Percentiles rank a stretch among this genome's conserved stretches.
Conservation (phyloP, 1,284 basidiomycete species). For the Marasmius sp. region DNA sequence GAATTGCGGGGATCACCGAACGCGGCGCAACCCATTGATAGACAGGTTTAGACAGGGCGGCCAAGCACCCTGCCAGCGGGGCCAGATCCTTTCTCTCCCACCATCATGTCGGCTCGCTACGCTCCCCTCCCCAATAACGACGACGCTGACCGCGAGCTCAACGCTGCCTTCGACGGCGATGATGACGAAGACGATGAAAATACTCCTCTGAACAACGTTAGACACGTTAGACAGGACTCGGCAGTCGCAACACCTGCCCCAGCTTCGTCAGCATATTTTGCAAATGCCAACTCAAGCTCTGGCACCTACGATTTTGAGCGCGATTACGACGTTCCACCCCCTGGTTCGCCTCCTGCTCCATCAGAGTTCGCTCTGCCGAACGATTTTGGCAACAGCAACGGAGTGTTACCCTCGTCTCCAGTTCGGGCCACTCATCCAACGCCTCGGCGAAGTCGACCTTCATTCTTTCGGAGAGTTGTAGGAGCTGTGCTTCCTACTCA, state of each 20-base stretch:
- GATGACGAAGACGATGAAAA: conserved; percentile 52
- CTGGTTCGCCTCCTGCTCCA: conserved; percentile 75
- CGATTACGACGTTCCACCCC: conserved; percentile 73
- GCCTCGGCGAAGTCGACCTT: conserved; percentile 38
- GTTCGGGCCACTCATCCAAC: conserved; percentile 21
- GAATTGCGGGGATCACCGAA: no score
- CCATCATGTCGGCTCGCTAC: conserved; percentile 47
- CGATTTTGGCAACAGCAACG: conserved; percentile 81
- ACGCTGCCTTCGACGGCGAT: conserved; percentile 64
- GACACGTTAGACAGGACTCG: conserved; percentile 12
- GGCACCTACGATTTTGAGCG: conserved; percentile 80
- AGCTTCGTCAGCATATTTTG: neutral
- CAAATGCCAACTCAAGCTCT: conserved; percentile 23
- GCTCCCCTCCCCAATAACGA: conserved; percentile 38
- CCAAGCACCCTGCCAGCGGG: neutral
- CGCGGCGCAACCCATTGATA: no score
- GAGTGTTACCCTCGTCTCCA: conserved; percentile 61
- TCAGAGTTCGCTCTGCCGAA: conserved; percentile 62
- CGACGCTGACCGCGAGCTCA: conserved; percentile 61
- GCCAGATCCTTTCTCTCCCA: neutral
- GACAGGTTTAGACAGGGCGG: no score
- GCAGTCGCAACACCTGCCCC: conserved; percentile 7
- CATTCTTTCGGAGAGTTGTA: conserved; percentile 60
- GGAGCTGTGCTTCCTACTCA: conserved; percentile 76
- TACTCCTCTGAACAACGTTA: conserved; percentile 34